Base-by-base conservation (phyloP, 768 basidiomycete genomes). In the Tremella yokohamensis region DNA sequence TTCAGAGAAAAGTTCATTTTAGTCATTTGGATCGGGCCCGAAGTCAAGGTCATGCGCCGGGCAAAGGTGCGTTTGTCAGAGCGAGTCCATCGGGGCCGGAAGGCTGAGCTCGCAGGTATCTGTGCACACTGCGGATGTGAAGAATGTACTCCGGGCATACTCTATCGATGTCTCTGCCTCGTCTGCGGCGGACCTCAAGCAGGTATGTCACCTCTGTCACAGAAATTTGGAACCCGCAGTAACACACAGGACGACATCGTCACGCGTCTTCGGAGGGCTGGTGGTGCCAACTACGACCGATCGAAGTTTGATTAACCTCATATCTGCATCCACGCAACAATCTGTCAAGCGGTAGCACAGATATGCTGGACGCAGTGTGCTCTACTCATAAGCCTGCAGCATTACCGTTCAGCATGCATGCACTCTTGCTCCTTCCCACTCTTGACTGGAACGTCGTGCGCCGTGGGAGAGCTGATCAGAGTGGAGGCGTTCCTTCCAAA, bases 41-140 rank as follows among this genome's bases (percentile, higher is more conserved):
- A 76, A 22, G 74, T 89, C 78, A 91, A 90, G 79, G 82, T 92
- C 62, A 90, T 94, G 91, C 83, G 92, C 61, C 87, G 86, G 79
- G 92, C 87, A 42, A 93, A 90, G 85, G 88, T 89, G 39, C 53
- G 59, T 66, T 12, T 20, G 50, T 29, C 49, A n/a, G n/a, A n/a
- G n/a, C n/a, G n/a, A n/a, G n/a, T n/a, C 40, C 51, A 29, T 49
- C 16, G 49, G 3, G 25, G n/a, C 24, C 4, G 7, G 18, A 24
- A 4, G 49, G n/a, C 24, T 49, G 49, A 49, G 6, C 7, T 8
- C 7, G n/a, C 67, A 93, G 90, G 88, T 94, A 70, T 94, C 92
- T 58, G 91, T 97, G 2, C 92, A 97, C 72, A 72, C 85, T 22
- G 87, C 88, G 63, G 86, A 90, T 78, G 90, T 96, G 77, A 94